phyloP scores from a whole-genome alignment of 805 yeast genomes.

The Myxozyma neotropica region DNA sequence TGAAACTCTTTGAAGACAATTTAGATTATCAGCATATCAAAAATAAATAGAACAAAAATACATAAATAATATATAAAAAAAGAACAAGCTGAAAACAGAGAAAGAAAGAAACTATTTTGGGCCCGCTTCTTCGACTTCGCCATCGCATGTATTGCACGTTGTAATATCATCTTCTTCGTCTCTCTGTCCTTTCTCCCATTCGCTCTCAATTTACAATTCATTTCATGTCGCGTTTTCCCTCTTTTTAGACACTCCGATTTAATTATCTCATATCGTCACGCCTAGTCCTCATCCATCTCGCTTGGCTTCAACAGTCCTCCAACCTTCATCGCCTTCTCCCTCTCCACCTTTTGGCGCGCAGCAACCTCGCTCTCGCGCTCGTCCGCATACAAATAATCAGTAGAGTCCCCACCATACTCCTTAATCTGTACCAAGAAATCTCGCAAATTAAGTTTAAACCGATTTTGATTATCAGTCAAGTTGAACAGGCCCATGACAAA shows the following conservation, averaged over 20 bases:
- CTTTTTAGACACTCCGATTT: neutral
- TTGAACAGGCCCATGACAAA: constrained; percentile 74
- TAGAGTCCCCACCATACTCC: constrained; percentile 92
- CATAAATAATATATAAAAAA: neutral
- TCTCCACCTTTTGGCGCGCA: constrained; percentile 69
- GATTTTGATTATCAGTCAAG: constrained; percentile 70
- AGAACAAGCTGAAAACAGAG: neutral
- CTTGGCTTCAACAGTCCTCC: constrained; percentile 95
- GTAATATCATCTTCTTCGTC: neutral
- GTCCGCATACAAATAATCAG: constrained; percentile 92
- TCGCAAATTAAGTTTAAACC: constrained; percentile 82
- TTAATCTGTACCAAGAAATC: constrained; percentile 96
- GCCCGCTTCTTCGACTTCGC: too few relatives aligned
- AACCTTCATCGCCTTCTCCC: constrained; percentile 78
- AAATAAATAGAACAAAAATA: neutral
- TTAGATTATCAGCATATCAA: too few relatives aligned
- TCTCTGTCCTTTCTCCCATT: neutral
- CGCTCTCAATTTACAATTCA: neutral
- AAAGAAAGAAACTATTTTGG: neutral
- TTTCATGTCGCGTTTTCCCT: neutral
- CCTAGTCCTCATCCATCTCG: constrained; percentile 56
- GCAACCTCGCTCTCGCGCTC: constrained; percentile 77
- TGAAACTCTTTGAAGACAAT: neutral
- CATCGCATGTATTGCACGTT: too few relatives aligned
- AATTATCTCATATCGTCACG: neutral